These are phyloP conservation scores for Coemansia sp. DNA, from an alignment of 192 early-diverging fungal genomes.

Conservation along the genomic window DNA sequence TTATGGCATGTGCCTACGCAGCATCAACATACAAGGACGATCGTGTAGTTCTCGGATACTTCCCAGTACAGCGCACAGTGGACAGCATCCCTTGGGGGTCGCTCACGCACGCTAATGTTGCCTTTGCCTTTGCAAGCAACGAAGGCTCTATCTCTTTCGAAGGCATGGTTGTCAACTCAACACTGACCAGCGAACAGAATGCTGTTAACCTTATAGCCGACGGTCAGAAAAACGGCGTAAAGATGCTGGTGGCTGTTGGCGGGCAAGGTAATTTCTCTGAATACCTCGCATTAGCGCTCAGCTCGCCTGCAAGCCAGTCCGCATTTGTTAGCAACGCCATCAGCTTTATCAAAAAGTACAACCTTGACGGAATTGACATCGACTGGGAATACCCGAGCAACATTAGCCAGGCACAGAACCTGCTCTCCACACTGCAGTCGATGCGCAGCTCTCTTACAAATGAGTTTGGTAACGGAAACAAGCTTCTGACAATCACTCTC, in stretches of 20 bases:
- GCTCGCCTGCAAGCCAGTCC: constrained; percentile 57
- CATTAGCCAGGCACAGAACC: constrained; percentile 62
- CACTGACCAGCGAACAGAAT: constrained; percentile 51
- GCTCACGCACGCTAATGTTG: constrained; percentile 67
- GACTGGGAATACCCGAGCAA: constrained; percentile 75
- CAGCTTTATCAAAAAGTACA: constrained; percentile 57
- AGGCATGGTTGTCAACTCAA: constrained; percentile 54
- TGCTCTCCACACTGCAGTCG: constrained; percentile 61
- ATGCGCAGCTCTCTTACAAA: constrained; percentile 60
- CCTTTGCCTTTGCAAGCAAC: constrained; percentile 59
- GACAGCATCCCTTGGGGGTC: constrained; percentile 55
- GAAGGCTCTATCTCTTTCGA: constrained; percentile 42
- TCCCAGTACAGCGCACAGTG: constrained; percentile 50
- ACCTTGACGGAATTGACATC: constrained; percentile 76
- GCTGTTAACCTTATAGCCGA: constrained; percentile 34
- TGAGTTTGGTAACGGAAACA: constrained; percentile 55
- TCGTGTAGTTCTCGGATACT: constrained; percentile 54
- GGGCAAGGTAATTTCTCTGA: constrained; percentile 70
- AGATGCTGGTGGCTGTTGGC: constrained; percentile 71
- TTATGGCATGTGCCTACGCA: not conserved
- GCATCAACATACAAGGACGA: constrained; percentile 36
- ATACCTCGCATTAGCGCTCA: constrained; percentile 62
- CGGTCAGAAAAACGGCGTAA: constrained; percentile 48
- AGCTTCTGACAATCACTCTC: constrained; percentile 70
- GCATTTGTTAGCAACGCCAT: constrained; percentile 62